phyloP scores from a whole-genome alignment of 1,284 basidiomycete genomes.

The Mycena citricolor region DNA sequence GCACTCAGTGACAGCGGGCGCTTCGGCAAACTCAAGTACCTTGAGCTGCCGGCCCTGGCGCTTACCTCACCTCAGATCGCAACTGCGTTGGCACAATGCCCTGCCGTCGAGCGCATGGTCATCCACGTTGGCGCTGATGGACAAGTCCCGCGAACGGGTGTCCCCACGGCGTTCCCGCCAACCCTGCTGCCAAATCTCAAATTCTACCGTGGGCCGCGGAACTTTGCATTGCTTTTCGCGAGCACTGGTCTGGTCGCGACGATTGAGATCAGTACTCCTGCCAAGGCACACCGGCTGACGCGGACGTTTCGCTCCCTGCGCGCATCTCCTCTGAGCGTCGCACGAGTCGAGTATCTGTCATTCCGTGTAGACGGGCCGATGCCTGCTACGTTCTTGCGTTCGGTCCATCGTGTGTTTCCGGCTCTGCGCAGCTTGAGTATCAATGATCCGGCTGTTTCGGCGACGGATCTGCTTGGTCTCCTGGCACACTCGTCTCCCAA shows the following conservation, averaged over 20 bases:
- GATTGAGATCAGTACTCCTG: slow-evolving; percentile 12
- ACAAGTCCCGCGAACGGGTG: slow-evolving; percentile 4
- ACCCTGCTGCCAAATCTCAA: slow-evolving; percentile 10
- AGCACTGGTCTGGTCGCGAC: slow-evolving; percentile 5
- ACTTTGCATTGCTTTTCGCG: slow-evolving; percentile 15
- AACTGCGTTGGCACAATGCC: slow-evolving; percentile 28
- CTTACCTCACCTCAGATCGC: slow-evolving; percentile 25
- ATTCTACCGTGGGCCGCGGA: slow-evolving; percentile 21
- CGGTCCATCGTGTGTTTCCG: slow-evolving; percentile 10
- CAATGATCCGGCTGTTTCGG: slow-evolving; percentile 16
- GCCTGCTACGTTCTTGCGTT: slow-evolving; percentile 9
- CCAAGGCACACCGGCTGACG: slow-evolving; percentile 15
- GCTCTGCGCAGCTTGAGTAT: slow-evolving; percentile 18
- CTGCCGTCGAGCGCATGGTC: slow-evolving; percentile 26
- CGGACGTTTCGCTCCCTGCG: slow-evolving; percentile 10
- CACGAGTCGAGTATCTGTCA: slow-evolving; percentile 19
- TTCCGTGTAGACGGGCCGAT: slow-evolving; percentile 20
- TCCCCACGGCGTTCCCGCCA: not conserved
- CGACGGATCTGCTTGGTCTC: not conserved
- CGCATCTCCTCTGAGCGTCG: no score
- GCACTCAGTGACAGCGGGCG: slow-evolving; percentile 2
- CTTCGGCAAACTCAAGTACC: slow-evolving; percentile 14
- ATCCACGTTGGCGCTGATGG: slow-evolving; percentile 6
- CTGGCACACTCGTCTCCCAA: slow-evolving; percentile 1
- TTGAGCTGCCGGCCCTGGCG: slow-evolving; percentile 17